Evolutionary conservation across 345 rosid species (phyloP), one percentile per base, ranked within the genome.

Genomic region (Pelargonium nanum): DNA sequence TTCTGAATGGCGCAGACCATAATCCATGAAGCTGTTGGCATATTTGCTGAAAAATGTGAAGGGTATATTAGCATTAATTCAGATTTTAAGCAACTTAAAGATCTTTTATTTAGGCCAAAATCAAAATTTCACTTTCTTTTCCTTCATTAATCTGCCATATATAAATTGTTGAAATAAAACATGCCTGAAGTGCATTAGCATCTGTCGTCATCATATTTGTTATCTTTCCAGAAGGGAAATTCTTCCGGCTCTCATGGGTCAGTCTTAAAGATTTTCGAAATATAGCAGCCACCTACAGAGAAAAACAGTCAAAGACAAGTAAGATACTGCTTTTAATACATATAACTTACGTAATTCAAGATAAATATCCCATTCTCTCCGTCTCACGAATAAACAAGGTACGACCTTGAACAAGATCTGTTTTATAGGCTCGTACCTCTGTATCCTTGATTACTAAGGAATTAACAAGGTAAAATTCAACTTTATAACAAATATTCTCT

Each of bases 1-100:
- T 93, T 22, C 99, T 94, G 70, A 93, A 87, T 24, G 99, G 99
- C 65, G 99, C 96, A 10, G 99, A 93, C 96, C 99, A 93, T 56
- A 93, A 65, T 59, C 83, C 75, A 50, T 89, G 99, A 68, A 93
- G 91, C 50, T 86, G 96, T 73, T 79, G 87, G 73, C 88, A 74
- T 72, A 84, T 66, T 93, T 87, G 96, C 96, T 89, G 83, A 53
- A 68, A 61, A 64, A 69, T 9, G 68, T n/a, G 40, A 16, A 58
- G 59, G 32, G 52, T 4, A 26, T 15, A 57, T 56, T 56, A 73
- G 28, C 22, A 24, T 20, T 19, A 53, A 17, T 21, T 65, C 44
- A 40, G 10, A 17, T 12, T 40, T 40, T 7, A 10, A 40, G 48
- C 48, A 40, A 9, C 6, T 40, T 40, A 40, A 40, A 40, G 48